Base-by-base conservation (phyloP, 1,139 yeast species). In the Pichia sp. region DNA sequence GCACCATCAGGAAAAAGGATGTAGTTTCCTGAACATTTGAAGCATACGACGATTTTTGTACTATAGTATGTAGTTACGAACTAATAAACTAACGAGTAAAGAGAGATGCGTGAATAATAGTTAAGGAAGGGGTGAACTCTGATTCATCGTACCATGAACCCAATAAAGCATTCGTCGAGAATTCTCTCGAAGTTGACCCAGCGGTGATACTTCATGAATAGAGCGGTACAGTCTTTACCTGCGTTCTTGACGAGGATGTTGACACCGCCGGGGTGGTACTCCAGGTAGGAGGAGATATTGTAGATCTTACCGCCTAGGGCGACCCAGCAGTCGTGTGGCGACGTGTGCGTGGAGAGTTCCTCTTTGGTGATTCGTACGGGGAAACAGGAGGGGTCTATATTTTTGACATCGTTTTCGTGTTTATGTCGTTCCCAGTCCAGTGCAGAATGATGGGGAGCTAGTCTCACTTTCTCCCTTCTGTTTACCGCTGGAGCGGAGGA, bases 191-290 rank as follows among this genome's bases (percentile, higher is more conserved):
- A 88, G 69, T 88, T 92, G 0, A 86, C 96, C 97, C 97, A 90
- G 32, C 89, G 76, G 67, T 90, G 97, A 60, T 87, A 87, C 69
- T 83, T 83, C 69, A 84, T 83, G 65, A 93, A 93, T 59, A 89
- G 65, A n/a, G 71, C 63, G 0, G 97, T 90, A 1, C 95, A 95
- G 66, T 92, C 97, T 57, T 76, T 76, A 0, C 97, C 97, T 0
- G 96, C 95, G 64, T 88, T 81, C 55, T 82, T 80, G 81, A 88
- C 75, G 48, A 93, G 72, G 65, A 90, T 90, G 6, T 80, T 82
- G 2, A 77, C 84, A 1, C 99, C 99, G 29, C 99, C 99, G 0
- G 99, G 99, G 64, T 93, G 99, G 68, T 85, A 93, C 55, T 81
- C 75, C 38, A 92, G 69, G 69, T 93, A 93, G 8, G 88, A 84